Evolutionary conservation across 2,329 filamentous ascomycete species (phyloP).

Genomic region (Scedosporium apiospermum): DNA sequence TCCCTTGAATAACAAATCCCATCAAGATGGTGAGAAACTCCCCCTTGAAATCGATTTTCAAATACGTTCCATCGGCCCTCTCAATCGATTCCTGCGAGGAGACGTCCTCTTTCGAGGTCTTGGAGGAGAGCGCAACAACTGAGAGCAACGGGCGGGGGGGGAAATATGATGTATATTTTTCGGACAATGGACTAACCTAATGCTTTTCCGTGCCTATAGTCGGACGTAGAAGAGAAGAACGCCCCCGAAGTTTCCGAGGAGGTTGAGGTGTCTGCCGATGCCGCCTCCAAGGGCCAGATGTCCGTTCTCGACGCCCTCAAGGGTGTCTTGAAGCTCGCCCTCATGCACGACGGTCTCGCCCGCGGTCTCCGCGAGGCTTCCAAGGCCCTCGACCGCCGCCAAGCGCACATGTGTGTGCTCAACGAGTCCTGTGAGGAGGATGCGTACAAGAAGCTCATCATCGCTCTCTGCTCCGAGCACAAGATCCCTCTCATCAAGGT

Average conservation of each 20-base stretch:
- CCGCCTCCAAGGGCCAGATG: slow-evolving; percentile 84
- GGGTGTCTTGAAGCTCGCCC: slow-evolving; percentile 94
- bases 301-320: slow-evolving; percentile 97
- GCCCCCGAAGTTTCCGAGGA: slow-evolving; percentile 73
- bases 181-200: slow-evolving; percentile 8
- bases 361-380: slow-evolving; percentile 96
- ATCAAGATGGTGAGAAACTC: slow-evolving; percentile 50
- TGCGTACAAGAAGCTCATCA: slow-evolving; percentile 99
- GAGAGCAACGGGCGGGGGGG: not conserved
- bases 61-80: not conserved
- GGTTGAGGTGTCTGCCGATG: slow-evolving; percentile 93
- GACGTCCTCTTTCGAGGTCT: not conserved
- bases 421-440: slow-evolving; percentile 99
- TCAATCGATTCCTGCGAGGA: not conserved
- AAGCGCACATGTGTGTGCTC: slow-evolving; percentile 99
- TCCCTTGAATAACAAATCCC: slow-evolving; percentile 32
- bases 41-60: slow-evolving; percentile 1
- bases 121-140: not conserved
- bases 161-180: not conserved
- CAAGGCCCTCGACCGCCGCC: slow-evolving; percentile 96
- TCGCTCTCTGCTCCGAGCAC: slow-evolving; percentile 97
- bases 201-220: slow-evolving; percentile 41
- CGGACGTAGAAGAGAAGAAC: slow-evolving; percentile 99
- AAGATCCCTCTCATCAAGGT: slow-evolving; percentile 99
- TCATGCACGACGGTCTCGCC: slow-evolving; percentile 99